Percentiles rank a stretch among this genome's conserved stretches.
Evolutionary conservation across 768 basidiomycete species (phyloP).

Genomic region (Bullera alba): DNA sequence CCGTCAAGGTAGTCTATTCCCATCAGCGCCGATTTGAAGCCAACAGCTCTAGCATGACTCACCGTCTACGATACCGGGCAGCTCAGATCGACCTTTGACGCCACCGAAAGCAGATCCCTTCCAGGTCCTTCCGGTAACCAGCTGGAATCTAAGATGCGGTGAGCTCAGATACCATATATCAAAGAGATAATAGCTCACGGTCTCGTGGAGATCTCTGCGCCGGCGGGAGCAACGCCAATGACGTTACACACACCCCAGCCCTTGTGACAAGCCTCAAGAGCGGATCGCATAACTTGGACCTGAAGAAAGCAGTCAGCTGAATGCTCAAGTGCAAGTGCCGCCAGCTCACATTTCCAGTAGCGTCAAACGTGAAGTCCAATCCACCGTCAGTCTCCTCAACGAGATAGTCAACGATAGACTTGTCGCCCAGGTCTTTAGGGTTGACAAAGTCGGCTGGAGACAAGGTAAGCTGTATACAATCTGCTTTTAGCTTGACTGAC

Average conservation of each 20-base stretch:
- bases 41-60: constrained; percentile 7
- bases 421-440: constrained; percentile 67
- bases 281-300: constrained; percentile 88
- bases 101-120: constrained; percentile 93
- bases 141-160: constrained; percentile 19
- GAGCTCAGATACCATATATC: background rate
- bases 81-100: constrained; percentile 92
- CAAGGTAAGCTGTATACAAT: background rate
- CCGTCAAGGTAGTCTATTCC: constrained; percentile 45
- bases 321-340: constrained; percentile 14
- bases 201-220: constrained; percentile 85
- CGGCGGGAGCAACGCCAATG: constrained; percentile 95
- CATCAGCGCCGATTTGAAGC: background rate
- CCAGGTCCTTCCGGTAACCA: constrained; percentile 55
- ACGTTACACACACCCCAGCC: constrained; percentile 96
- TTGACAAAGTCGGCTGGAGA: constrained; percentile 74
- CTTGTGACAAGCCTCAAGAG: constrained; percentile 98
- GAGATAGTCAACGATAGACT: constrained; percentile 79
- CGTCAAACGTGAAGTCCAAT: constrained; percentile 93
- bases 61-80: constrained; percentile 90
- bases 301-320: constrained; percentile 39
- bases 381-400: constrained; percentile 93
- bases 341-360: constrained; percentile 71
- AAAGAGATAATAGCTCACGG: constrained; percentile 53
- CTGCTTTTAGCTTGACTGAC: constrained; percentile 16